These are phyloP conservation scores for Ogataea pini DNA, from an alignment of 805 yeast species.

Conservation along the genomic window DNA sequence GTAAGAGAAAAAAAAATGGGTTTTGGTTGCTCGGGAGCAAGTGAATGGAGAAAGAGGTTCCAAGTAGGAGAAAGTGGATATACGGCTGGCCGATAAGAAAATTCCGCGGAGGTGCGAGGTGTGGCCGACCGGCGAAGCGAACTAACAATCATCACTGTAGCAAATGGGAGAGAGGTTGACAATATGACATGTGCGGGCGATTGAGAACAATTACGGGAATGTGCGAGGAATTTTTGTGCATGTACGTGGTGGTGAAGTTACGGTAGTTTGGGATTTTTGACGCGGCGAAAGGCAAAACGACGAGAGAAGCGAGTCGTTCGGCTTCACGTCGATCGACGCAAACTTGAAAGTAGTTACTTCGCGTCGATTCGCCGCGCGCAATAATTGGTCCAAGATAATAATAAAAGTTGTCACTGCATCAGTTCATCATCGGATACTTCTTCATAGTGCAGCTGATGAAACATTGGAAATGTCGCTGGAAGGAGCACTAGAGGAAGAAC, in stretches of 20 bases:
- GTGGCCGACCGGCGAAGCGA: not conserved
- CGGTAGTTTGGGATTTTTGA: too few species aligned
- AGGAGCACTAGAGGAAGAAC: slow-evolving; percentile 37
- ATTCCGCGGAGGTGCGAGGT: slow-evolving; percentile 9
- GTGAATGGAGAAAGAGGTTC: not conserved
- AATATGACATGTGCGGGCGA: too few species aligned
- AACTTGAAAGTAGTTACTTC: not conserved
- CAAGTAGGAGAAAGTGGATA: not conserved
- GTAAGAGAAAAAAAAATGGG: not conserved
- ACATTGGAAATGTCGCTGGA: slow-evolving; percentile 32
- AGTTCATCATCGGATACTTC: not conserved
- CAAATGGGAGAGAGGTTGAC: not conserved
- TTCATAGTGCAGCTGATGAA: not conserved
- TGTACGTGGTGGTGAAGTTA: too few species aligned
- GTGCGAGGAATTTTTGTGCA: too few species aligned
- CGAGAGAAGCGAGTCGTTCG: too few species aligned
- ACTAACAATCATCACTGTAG: not conserved
- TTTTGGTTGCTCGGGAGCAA: not conserved
- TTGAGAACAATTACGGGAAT: too few species aligned
- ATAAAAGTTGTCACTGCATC: not conserved
- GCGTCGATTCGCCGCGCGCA: not conserved
- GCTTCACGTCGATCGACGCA: not conserved
- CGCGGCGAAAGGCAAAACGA: too few species aligned
- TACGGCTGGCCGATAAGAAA: slow-evolving; percentile 7
- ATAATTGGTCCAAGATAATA: not conserved